Evolutionary conservation across 441 rosid genomes (phyloP), one percentile per base, ranked within the genome.

Genomic region (Corymbia calophylla): DNA sequence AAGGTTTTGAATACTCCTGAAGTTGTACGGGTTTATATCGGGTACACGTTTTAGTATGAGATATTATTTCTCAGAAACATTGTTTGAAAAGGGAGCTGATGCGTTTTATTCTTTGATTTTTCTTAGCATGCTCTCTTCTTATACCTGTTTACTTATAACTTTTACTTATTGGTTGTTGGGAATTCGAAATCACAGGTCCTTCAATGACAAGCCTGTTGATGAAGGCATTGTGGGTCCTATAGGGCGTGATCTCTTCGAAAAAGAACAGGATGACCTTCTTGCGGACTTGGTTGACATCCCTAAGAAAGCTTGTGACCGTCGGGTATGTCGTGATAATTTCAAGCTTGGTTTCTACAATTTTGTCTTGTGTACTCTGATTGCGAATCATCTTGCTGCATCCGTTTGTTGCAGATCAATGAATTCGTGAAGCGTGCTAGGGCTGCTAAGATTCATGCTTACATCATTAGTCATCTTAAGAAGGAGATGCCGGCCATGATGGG

Each of bases 401-500:
- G 39, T 54, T 53, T 11, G 21, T 27, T 90, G 91, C 90, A 95
- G 96, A 95, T 95, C 58, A 95, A 95, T 14, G 96, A 95, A 91
- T 95, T 95, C 90, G 96, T 95, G 54, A 95, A 95, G 90, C 94
- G 97, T 87, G 96, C 96, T 49, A 89, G 96, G 93, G 95, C 96
- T 29, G 96, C 94, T 9, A 95, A 95, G 94, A 94, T 95, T 35
- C 95, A 95, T 91, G 96, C 97, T 32, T 94, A 94, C 89, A 95
- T 95, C 87, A 94, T 95, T 66, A 94, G 95, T 32, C 97, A 95
- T n/a, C 96, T 95, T 9, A 95, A 93, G 91, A 95, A 95, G 89
- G 96, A 94, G 92, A 95, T 95, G 96, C 96, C 96, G 70, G 89
- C 95, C 53, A 91, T 95, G 95, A 94, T 95, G 94, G 96, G 97